A percentile compares a stretch with the other conserved stretches of the same genome.
phyloP scores from a whole-genome alignment of 2,329 filamentous ascomycete genomes.

The Calonectria fujianensis region DNA sequence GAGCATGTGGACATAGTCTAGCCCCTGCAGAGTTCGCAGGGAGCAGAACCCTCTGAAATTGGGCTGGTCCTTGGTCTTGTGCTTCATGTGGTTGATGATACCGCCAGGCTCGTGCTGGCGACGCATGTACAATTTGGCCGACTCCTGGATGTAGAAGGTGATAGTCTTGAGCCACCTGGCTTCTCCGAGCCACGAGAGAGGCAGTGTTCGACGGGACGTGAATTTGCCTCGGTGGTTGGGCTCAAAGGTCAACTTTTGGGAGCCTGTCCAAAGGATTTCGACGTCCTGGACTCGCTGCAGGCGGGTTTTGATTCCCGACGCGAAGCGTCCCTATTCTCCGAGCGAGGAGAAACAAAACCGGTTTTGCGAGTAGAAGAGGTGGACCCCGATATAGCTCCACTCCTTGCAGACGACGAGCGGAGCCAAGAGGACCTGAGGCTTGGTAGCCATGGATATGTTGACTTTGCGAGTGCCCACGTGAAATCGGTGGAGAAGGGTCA shows the following conservation, averaged over 20 bases:
- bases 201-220: conserved; percentile 62
- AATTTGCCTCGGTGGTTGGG: conserved; percentile 47
- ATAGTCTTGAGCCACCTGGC: conserved; percentile 64
- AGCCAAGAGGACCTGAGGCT: conserved; percentile 61
- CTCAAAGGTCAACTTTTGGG: conserved; percentile 55
- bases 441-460: conserved; percentile 57
- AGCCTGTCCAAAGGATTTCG: conserved; percentile 66
- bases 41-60: conserved; percentile 62
- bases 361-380: conserved; percentile 70
- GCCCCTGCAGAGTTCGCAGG: conserved; percentile 65
- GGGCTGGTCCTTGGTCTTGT: conserved; percentile 61
- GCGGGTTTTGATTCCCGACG: conserved; percentile 63
- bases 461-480: conserved; percentile 59
- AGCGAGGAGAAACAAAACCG: conserved; percentile 72
- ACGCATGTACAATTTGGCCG: conserved; percentile 54
- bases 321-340: conserved; percentile 70
- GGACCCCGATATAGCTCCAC: conserved; percentile 63
- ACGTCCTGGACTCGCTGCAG: conserved; percentile 66
- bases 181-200: conserved; percentile 60
- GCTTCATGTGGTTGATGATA: conserved; percentile 50
- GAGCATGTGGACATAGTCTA: conserved; percentile 66
- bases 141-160: conserved; percentile 64
- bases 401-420: conserved; percentile 63
- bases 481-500: conserved; percentile 61
- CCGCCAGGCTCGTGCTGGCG: conserved; percentile 60